phyloP scores from a whole-genome alignment of 768 basidiomycete genomes.

The Russula ochroleuca region DNA sequence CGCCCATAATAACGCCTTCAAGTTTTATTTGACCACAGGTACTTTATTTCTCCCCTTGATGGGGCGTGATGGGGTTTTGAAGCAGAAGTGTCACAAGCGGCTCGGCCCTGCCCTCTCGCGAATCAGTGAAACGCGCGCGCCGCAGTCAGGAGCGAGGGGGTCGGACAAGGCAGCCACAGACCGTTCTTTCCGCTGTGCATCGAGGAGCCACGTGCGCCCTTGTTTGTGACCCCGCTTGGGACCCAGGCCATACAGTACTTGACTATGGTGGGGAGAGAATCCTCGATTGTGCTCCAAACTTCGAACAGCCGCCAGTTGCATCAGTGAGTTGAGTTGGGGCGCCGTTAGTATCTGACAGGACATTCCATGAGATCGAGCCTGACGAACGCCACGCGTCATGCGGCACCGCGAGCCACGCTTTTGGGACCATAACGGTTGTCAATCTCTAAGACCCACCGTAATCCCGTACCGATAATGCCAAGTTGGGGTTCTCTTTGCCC shows the following conservation, averaged over 20 bases:
- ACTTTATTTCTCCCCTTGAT: not conserved
- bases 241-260: not conserved
- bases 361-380: not conserved
- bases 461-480: no score
- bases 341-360: not conserved
- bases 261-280: not conserved
- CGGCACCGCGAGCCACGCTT: not conserved
- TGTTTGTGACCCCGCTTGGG: not conserved
- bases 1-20: not conserved
- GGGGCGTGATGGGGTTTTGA: no score
- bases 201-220: not conserved
- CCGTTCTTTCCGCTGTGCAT: not conserved
- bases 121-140: no score
- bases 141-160: no score
- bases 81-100: no score
- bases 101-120: not conserved
- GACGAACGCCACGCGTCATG: not conserved
- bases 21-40: not conserved
- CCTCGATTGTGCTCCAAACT: not conserved
- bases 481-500: no score
- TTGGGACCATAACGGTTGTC: no score
- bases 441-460: not conserved
- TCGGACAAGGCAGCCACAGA: not conserved
- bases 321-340: not conserved
- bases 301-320: not conserved